Conservation (phyloP, 2,329 filamentous ascomycete species). For the Aspergillus pseudoviridinutans region DNA sequence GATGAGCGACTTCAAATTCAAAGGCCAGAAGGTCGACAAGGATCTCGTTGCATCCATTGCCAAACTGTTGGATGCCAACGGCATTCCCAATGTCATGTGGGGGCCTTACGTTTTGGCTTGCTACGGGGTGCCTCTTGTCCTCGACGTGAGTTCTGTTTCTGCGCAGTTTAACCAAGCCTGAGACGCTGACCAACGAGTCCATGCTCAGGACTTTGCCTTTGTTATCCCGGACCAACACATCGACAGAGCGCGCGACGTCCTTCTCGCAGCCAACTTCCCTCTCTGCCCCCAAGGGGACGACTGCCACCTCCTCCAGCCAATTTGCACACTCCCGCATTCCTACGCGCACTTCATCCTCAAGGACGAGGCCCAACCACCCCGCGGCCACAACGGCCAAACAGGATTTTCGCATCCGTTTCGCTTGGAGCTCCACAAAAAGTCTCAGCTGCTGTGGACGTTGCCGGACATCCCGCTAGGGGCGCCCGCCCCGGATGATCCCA, state of each 20-base stretch:
- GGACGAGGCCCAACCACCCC: accelerated
- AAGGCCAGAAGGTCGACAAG: neutral
- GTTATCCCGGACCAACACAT: neutral
- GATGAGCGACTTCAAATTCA: neutral
- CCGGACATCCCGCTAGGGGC: neutral
- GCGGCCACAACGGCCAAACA: neutral
- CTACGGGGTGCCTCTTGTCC: neutral
- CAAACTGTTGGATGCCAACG: neutral
- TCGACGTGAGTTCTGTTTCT: neutral
- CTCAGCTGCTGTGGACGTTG: neutral
- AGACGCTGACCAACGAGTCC: neutral
- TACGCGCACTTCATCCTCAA: too few species aligned
- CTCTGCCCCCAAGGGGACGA: too few species aligned
- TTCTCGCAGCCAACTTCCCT: neutral
- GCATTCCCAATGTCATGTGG: neutral
- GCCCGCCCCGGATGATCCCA: neutral
- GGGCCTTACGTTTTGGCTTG: neutral
- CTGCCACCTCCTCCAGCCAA: accelerated
- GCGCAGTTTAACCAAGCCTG: too few species aligned
- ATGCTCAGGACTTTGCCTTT: neutral
- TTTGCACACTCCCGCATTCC: too few species aligned
- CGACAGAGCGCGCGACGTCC: neutral
- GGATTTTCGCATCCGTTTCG: too few species aligned
- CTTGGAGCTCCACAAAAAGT: neutral
- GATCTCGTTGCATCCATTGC: neutral